phyloP scores from a whole-genome alignment of 2,329 filamentous ascomycete genomes.

The Paecilomyces sp. region DNA sequence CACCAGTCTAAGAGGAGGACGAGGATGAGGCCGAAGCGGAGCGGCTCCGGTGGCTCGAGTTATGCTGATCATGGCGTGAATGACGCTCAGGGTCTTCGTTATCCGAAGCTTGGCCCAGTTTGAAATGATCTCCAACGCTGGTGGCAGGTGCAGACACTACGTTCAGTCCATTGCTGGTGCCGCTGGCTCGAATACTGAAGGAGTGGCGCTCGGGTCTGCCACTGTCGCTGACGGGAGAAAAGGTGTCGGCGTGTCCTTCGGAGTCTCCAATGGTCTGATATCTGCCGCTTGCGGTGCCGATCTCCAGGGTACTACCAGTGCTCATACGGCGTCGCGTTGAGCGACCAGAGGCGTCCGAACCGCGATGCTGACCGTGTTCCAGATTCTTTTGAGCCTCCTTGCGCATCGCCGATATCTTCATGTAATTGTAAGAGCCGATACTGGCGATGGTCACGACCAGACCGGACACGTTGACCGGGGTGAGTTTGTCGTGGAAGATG shows the following conservation, averaged over 20 bases:
- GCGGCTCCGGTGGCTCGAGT: neutral
- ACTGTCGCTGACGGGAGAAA: neutral
- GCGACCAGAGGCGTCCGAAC: constrained; percentile 14
- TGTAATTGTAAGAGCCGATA: constrained; percentile 86
- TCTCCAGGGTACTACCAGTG: constrained; percentile 1
- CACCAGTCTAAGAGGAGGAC: neutral
- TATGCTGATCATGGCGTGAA: neutral
- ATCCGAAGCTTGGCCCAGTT: neutral
- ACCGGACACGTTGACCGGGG: constrained; percentile 77
- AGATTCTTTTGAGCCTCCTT: constrained; percentile 55
- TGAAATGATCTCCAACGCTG: constrained; percentile 17
- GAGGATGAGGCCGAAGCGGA: neutral
- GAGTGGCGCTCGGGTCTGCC: constrained; percentile 14
- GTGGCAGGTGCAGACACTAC: constrained; percentile 22
- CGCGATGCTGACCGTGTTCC: constrained; percentile 15
- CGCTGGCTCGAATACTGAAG: constrained; percentile 25
- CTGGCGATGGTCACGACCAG: constrained; percentile 81
- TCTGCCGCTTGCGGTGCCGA: constrained; percentile 9
- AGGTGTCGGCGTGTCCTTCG: constrained; percentile 8
- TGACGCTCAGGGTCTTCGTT: neutral
- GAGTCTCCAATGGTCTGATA: constrained; percentile 19
- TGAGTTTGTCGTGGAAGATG: constrained; percentile 83
- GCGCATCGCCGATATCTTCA: constrained; percentile 88
- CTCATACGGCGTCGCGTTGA: constrained; percentile 12
- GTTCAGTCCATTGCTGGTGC: constrained; percentile 17